These are phyloP conservation scores for Phialophora tarda DNA, from an alignment of 2,329 filamentous ascomycete species.

Conservation along the genomic window DNA sequence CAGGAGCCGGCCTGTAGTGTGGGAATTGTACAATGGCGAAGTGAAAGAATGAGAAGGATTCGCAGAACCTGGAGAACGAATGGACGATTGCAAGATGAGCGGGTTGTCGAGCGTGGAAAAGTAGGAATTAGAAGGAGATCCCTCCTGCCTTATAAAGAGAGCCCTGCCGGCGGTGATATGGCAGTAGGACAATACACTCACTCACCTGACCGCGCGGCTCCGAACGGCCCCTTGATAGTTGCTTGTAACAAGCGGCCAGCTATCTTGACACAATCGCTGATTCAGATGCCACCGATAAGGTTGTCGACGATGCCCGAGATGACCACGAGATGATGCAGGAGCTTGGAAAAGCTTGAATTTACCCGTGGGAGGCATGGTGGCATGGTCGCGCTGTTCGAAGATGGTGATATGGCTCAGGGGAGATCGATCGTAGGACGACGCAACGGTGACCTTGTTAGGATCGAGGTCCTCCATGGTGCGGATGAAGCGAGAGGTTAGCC, in stretches of 20 bases:
- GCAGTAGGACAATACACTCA: background rate
- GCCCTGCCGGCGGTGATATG: background rate
- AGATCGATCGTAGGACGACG: background rate
- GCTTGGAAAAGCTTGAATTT: slow-evolving; percentile 7
- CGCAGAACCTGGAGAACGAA: slow-evolving; percentile 15
- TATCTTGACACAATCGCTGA: slow-evolving; percentile 17
- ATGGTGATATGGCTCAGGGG: background rate
- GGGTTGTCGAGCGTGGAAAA: background rate
- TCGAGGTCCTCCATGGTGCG: background rate
- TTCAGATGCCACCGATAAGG: slow-evolving; percentile 4
- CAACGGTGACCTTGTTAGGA: background rate
- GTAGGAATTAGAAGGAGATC: background rate
- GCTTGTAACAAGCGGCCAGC: slow-evolving; percentile 3
- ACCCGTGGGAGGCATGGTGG: background rate
- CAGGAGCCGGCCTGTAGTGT: slow-evolving; percentile 9
- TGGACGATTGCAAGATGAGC: slow-evolving; percentile 3
- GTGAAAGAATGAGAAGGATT: slow-evolving; percentile 13
- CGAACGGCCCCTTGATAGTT: background rate
- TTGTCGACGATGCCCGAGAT: background rate
- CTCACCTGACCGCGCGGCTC: background rate
- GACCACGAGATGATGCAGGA: slow-evolving; percentile 13
- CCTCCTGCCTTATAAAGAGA: slow-evolving; percentile 1
- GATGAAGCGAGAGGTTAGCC: background rate
- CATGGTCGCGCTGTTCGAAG: background rate
- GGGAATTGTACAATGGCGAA: background rate